Percentiles rank a stretch among this genome's conserved stretches.
phyloP scores from a whole-genome alignment of 768 basidiomycete species.

The Hericium rajendrae region DNA sequence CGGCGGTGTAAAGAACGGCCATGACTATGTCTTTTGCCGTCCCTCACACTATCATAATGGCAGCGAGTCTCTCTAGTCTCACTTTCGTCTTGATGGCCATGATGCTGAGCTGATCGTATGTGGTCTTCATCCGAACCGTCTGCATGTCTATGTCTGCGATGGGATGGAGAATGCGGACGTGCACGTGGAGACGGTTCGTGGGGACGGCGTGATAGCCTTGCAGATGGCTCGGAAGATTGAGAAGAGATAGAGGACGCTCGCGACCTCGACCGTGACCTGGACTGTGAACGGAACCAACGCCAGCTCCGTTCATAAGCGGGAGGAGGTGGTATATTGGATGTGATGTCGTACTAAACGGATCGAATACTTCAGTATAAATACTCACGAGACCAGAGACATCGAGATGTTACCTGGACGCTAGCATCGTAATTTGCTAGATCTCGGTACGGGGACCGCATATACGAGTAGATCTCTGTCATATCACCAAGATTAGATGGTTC shows the following conservation, averaged over 20 bases:
- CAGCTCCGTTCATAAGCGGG: slow-evolving; percentile 21
- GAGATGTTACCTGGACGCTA: slow-evolving; percentile 55
- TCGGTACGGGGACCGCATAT: slow-evolving; percentile 80
- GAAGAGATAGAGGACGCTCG: slow-evolving; percentile 16
- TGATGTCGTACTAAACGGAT: slow-evolving; percentile 47
- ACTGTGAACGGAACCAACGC: slow-evolving; percentile 15
- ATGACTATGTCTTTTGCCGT: no score
- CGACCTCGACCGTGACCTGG: slow-evolving; percentile 12
- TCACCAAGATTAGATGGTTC: not conserved
- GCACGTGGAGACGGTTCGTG: not conserved
- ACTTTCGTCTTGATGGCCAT: no score
- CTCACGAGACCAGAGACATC: not conserved
- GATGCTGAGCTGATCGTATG: no score
- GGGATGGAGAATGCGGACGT: slow-evolving; percentile 13
- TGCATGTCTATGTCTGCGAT: no score
- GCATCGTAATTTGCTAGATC: slow-evolving; percentile 78
- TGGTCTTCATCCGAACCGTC: no score
- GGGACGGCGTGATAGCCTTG: not conserved
- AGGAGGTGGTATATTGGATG: slow-evolving; percentile 30
- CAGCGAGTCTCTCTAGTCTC: no score
- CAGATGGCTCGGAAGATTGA: slow-evolving; percentile 13
- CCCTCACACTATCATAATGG: no score
- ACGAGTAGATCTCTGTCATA: slow-evolving; percentile 72
- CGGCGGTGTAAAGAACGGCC: no score
- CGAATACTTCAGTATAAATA: not conserved